Evolutionary conservation across 768 basidiomycete species (phyloP), one percentile per base, ranked within the genome.

Genomic region (Strobilomyces echinocephalus): DNA sequence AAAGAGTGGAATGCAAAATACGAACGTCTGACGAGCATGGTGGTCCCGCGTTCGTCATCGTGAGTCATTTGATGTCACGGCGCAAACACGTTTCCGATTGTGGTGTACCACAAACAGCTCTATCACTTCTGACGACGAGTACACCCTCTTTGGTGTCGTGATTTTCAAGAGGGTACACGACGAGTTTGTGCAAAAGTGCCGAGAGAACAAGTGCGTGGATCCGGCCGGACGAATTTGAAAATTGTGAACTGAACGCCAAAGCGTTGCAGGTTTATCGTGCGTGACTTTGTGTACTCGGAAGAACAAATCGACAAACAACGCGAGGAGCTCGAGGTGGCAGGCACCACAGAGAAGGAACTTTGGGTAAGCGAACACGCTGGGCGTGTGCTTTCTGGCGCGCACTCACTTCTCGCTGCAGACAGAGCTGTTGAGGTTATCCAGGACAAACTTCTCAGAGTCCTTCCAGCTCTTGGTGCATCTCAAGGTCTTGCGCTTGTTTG

Each of bases 371-470:
- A 41, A 20, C 24, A 8, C 15, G 11, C 28, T 18, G 35, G 34
- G 8, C 7, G 7, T 39, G 18, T 26, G 16, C 44, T 24, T 21
- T 10, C 33, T 21, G 26, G 9, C 36, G 36, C 16, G 3, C 31
- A 31, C 52, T 57, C 49, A 58, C 31, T 11, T 53, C 14, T 50
- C 34, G 16, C 41, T 18, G 49, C 61, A 98, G 95, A 90, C 92
- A 26, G 95, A 99, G 60, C 80, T 99, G 0, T 76, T 99, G 24
- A 82, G 90, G 61, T 69, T 98, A 35, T 85, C 95, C 35, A 80
- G 97, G 50, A 97, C 91, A 49, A 97, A 95, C 72, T 99, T 98
- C 69, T 95, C 94, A 1, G 97, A 99, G 74, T 85, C 94, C 6
- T 93, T 94, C 74, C 91, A 98, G 68, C 77, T 95, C 49, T 78